Base-by-base conservation (phyloP, 2,329 filamentous ascomycete genomes). In the Fusarium bulbicola region DNA sequence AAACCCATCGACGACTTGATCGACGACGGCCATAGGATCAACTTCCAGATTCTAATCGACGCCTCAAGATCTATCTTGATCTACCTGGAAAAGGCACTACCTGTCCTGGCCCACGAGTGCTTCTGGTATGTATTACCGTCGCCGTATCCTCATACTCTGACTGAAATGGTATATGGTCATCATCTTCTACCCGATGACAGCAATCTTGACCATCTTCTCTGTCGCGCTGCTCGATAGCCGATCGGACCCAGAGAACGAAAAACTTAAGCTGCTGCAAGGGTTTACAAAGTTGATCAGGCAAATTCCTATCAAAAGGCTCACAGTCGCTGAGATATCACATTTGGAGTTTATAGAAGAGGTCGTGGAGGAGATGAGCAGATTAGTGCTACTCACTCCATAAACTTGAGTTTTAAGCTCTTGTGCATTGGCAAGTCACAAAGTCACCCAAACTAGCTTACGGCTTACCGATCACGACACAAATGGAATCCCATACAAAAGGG, bases 131-230 rank as follows among this genome's bases (percentile, higher is more conserved):
- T 15, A 18, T 6, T 30, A 30, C 30, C 30, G 11, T 30, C 30
- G 11, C 30, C 11, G 11, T 30, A 12, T 12, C 11, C 11, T 12
- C 30, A 30, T 30, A 30, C 11, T 30, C 30, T 30, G 30, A 30
- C 30, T 30, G 11, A 30, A 12, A 9, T 14, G 0, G 3, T 3
- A 6, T 6, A 67, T 63, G 54, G 36, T 68, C 6, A 46, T 67
- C 8, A 66, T 68, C 3, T 68, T 68, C 1, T 68, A 68, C 15
- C 65, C 53, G 6, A 54, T 67, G 46, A 61, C 24, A 9, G 65
- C 54, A 1, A 54, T 67, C 12, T 11, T 30, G 0, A 67, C 65
- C 0, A 37, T 61, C 2, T 68, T 68, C 40, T 68, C 63, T 2
- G 32, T 67, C 6, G 40, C 63, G 3, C 30, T 61, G 0, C 26